Conservation (phyloP, 306 rosid species). For the Trifolium pratense region DNA sequence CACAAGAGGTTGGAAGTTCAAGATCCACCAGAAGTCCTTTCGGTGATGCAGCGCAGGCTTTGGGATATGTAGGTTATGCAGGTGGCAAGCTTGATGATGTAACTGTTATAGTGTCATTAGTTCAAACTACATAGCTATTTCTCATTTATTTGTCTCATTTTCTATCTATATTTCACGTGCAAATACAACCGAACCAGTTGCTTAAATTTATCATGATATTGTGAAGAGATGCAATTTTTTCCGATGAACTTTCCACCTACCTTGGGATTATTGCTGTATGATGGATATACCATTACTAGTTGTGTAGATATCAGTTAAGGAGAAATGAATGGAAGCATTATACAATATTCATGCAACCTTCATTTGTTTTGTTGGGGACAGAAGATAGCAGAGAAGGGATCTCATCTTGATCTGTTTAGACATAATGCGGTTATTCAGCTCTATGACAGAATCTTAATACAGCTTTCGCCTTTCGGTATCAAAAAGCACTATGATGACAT, state of each 20-base stretch:
- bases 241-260: not conserved
- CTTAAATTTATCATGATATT: slow-evolving; percentile 39
- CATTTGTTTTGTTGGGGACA: too few relatives aligned
- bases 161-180: slow-evolving; percentile 22
- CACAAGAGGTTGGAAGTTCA: slow-evolving; percentile 73
- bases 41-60: slow-evolving; percentile 69
- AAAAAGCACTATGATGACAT: too few relatives aligned
- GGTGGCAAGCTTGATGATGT: slow-evolving; percentile 84
- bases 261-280: not conserved
- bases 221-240: not conserved
- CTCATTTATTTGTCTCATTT: not conserved
- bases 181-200: slow-evolving; percentile 19
- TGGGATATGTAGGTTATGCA: slow-evolving; percentile 61
- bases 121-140: slow-evolving; percentile 44
- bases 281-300: too few relatives aligned
- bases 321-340: too few relatives aligned
- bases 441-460: too few relatives aligned
- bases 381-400: too few relatives aligned
- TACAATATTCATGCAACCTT: too few relatives aligned
- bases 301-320: too few relatives aligned
- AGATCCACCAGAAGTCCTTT: slow-evolving; percentile 67
- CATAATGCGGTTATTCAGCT: too few relatives aligned
- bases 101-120: slow-evolving; percentile 69
- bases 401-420: too few relatives aligned
- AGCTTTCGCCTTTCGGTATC: too few relatives aligned